These are phyloP conservation scores for Stentor coeruleus DNA, from an alignment of 73 alveolate species.

Conservation along the genomic window DNA sequence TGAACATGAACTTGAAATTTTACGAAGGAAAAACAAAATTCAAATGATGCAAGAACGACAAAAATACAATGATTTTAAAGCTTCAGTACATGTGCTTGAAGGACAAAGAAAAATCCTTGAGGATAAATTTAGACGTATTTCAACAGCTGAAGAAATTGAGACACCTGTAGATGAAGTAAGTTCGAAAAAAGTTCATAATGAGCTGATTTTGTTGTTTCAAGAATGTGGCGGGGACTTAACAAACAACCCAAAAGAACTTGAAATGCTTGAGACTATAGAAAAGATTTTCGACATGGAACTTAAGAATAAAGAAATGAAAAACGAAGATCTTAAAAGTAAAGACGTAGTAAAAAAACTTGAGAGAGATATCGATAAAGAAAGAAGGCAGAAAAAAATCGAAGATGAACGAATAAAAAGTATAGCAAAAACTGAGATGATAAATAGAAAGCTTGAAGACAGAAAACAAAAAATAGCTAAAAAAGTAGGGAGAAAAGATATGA, in stretches of 20 bases:
- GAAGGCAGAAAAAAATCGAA: neutral
- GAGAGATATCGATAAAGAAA: neutral
- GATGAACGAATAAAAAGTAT: neutral
- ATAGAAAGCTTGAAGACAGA: neutral
- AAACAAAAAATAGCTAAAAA: neutral
- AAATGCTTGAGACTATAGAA: neutral
- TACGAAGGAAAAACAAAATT: neutral
- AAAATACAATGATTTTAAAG: neutral
- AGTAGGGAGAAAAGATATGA: neutral
- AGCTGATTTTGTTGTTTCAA: neutral
- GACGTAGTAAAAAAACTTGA: neutral
- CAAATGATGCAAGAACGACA: neutral
- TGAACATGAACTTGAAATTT: constrained; percentile 4
- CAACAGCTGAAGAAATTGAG: neutral
- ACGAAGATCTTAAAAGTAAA: neutral
- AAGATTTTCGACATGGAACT: neutral
- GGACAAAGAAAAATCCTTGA: neutral
- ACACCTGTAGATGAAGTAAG: neutral
- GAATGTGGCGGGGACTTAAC: neutral
- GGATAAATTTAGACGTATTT: neutral
- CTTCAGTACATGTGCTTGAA: neutral
- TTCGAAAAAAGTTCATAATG: neutral
- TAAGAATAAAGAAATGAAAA: neutral
- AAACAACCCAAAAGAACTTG: constrained; percentile 15
- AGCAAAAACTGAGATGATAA: neutral